Base-by-base conservation (phyloP, 2,329 filamentous ascomycete genomes). In the Tothia fuscella region DNA sequence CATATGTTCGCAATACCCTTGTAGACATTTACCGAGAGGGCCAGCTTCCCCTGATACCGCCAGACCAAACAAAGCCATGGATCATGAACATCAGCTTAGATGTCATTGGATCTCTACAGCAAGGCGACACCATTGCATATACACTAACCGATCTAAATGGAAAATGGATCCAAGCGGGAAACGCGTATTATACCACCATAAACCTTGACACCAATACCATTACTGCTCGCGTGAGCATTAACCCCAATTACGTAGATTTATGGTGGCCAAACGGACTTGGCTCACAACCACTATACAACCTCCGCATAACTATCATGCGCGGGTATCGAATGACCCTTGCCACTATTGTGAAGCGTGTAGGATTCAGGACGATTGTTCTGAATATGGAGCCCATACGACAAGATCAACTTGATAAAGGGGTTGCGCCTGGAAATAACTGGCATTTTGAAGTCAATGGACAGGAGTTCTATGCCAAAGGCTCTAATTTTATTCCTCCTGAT, bases 381-480 rank as follows among this genome's bases (percentile, higher is more conserved):
- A 77, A 78, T 45, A 62, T 70, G 50, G 62, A 63, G 1, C 66
- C 67, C 3, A 68, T 78, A 19, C 71, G 71, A 1, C 61, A 71
- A 0, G 62, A 62, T 1, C 72, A 80, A 46, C 52, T 74, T 1
- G 60, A 64, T 1, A 59, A 64, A 44, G 73, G 76, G 2, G 68
- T 77, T 46, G 65, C 69, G n/a, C 65, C 67, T 0, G 72, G 71
- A 6, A 70, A 68, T 32, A 72, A 74, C 53, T 75, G 74, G 74
- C 73, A 80, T 51, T 80, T 80, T 47, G 74, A 80, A 51, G 65
- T 80, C 45, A 80, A 80, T 45, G 75, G 76, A 1, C 66, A 72
- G 37, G 68, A 74, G 10, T 76, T 80, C 48, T 80, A 77, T 49
- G 74, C 72, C 2, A 78, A 78, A 51, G 76, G 74, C 3, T 75